Percentiles rank a stretch among this genome's conserved stretches.
Conservation (phyloP, 257 asterid genomes). For the Avicennia marina region DNA sequence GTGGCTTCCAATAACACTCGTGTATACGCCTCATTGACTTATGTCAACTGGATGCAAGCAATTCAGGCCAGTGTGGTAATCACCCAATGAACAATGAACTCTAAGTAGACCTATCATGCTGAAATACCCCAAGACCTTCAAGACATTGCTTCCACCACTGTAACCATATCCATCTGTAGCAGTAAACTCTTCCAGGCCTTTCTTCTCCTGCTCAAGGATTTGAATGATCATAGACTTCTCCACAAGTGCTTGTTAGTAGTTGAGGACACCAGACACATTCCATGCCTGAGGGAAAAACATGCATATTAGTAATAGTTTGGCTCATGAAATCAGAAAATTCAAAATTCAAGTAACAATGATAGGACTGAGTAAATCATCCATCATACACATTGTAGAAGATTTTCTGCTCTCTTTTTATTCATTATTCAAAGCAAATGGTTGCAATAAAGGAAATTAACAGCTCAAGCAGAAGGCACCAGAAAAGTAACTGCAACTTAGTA, state of each 20-base stretch:
- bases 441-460: too few species aligned
- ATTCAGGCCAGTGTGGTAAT: constrained; percentile 92
- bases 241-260: constrained; percentile 86
- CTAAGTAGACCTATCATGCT: constrained; percentile 98
- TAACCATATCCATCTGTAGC: constrained; percentile 95
- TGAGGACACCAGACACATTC: constrained; percentile 96
- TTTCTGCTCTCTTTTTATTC: too few species aligned
- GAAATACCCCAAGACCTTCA: constrained; percentile 92
- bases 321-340: too few species aligned
- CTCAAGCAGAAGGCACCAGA: too few species aligned
- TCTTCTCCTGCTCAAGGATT: constrained; percentile 83
- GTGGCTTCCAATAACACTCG: constrained; percentile 90
- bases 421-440: too few species aligned
- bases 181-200: constrained; percentile 89
- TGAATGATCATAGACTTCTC: constrained; percentile 85
- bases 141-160: constrained; percentile 93
- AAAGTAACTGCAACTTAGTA: too few species aligned
- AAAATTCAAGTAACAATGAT: too few species aligned
- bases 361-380: background rate
- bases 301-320: background rate
- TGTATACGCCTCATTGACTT: constrained; percentile 85
- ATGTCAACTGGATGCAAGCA: constrained; percentile 85
- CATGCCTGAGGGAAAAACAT: constrained; percentile 56
- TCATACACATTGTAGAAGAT: too few species aligned
- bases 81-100: constrained; percentile 98